A percentile compares a stretch with the other conserved stretches of the same genome.
These are phyloP conservation scores for Agrocybe pediades DNA, from an alignment of 768 basidiomycete genomes.

Conservation along the genomic window DNA sequence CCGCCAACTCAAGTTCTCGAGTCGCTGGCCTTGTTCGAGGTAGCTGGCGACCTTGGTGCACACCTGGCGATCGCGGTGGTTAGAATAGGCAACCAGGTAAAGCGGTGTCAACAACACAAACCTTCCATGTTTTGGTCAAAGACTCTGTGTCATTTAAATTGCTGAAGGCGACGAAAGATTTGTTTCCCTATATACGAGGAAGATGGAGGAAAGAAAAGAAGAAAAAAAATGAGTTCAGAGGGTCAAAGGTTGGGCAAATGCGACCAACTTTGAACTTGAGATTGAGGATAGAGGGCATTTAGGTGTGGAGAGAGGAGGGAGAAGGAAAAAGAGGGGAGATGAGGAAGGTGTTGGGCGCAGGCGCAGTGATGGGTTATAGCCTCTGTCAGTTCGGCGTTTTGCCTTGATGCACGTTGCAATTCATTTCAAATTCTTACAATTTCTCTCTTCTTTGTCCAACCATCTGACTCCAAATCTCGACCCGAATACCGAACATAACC, in stretches of 20 bases:
- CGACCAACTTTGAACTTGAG: slow-evolving; percentile 77
- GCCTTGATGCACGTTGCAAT: slow-evolving; percentile 25
- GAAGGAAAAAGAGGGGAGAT: slow-evolving; percentile 17
- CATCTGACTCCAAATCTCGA: slow-evolving; percentile 24
- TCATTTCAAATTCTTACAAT: slow-evolving; percentile 19
- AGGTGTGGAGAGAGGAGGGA: slow-evolving; percentile 14
- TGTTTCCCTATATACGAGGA: slow-evolving; percentile 71
- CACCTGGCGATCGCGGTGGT: slow-evolving; percentile 46
- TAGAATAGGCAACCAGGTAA: slow-evolving; percentile 5
- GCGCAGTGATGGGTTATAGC: slow-evolving; percentile 20
- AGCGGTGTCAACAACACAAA: slow-evolving; percentile 28
- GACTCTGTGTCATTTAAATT: slow-evolving; percentile 85
- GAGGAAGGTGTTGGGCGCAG: slow-evolving; percentile 12
- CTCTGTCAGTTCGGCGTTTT: slow-evolving; percentile 5
- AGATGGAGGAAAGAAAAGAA: slow-evolving; percentile 15
- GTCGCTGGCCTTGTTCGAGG: slow-evolving; percentile 88
- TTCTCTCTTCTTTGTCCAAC: slow-evolving; percentile 10
- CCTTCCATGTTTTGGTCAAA: slow-evolving; percentile 91
- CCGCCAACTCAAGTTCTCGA: slow-evolving; percentile 92
- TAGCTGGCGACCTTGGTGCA: slow-evolving; percentile 90
- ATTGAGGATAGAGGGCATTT: slow-evolving; percentile 82
- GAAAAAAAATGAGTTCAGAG: slow-evolving; percentile 9
- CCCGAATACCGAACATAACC: slow-evolving; percentile 20
- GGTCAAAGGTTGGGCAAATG: slow-evolving; percentile 15
- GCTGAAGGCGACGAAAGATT: slow-evolving; percentile 92